Percentiles rank a stretch among this genome's conserved stretches.
phyloP scores from a whole-genome alignment of 345 rosid species.

The Kernera saxatilis region DNA sequence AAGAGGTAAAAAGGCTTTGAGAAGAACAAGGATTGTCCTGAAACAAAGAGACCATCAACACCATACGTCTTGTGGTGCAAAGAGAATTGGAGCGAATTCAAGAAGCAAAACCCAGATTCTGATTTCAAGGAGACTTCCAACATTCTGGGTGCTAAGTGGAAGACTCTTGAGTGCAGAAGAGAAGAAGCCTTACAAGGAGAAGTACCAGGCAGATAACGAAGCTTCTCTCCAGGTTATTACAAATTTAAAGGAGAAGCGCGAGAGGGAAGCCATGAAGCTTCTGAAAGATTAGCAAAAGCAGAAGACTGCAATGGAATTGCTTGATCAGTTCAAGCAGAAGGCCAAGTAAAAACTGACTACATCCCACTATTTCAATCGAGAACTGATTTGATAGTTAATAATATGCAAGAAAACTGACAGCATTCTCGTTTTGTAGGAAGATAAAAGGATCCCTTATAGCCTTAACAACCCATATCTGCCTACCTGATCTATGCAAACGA shows the following conservation, averaged over 20 bases:
- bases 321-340: constrained; percentile 68
- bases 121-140: constrained; percentile 79
- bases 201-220: constrained; percentile 63
- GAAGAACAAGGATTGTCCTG: constrained; percentile 55
- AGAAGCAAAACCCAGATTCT: constrained; percentile 73
- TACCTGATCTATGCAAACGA: constrained; percentile 66
- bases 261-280: constrained; percentile 84
- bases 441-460: constrained; percentile 78
- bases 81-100: constrained; percentile 80
- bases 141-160: constrained; percentile 81
- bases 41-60: constrained; percentile 70
- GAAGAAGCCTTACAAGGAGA: constrained; percentile 92
- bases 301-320: constrained; percentile 85
- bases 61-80: constrained; percentile 85
- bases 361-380: background rate
- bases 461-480: constrained; percentile 77
- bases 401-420: constrained; percentile 21
- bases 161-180: constrained; percentile 56
- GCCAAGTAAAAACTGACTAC: constrained; percentile 34
- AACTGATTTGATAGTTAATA: no score
- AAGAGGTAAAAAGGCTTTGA: constrained; percentile 46
- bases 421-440: constrained; percentile 43
- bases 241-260: constrained; percentile 85
- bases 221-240: constrained; percentile 59
- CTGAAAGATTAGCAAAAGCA: constrained; percentile 78